Evolutionary conservation across 768 basidiomycete species (phyloP), one percentile per base, ranked within the genome.

Genomic region (Macrocybe gigantea): DNA sequence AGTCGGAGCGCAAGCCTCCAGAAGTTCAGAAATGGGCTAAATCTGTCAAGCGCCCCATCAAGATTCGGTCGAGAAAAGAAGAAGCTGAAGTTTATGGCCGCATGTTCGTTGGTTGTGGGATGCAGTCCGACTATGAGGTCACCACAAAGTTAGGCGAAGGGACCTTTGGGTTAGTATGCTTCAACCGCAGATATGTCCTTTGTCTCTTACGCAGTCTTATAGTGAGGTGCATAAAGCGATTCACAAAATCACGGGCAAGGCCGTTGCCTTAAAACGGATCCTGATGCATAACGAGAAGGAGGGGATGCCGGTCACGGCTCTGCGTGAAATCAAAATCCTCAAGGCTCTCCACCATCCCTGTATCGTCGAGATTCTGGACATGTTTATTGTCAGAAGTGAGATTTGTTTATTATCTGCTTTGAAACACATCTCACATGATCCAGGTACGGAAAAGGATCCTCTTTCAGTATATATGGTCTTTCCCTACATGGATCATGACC

Each of bases 401-500:
- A 39, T 38, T 37, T 34, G 22, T 10, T 56, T 35, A 29, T 15
- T 45, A 1, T 41, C 9, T 6, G 15, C 5, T 13, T 34, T 38
- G 31, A 12, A 29, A 35, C 36, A 30, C 31, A 37, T 37, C 15
- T 41, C 47, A 22, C 36, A 13, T 15, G 33, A 32, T 11, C 38
- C 52, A 85, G 83, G 85, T 60, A 85, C 74, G 49, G 78, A 75
- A 8, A 81, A 79, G 52, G 82, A 84, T 40, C 82, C 86, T 22
- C 69, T 91, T 46, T 90, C 89, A 4, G 90, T 97, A 10, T 96
- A 90, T 67, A 96, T 98, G 93, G 95, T 97, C 37, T 99, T 98
- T 60, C 96, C 96, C 0, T 99, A 97, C 68, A 98, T 98, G 96
- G 96, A 98, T 59, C 95, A 99, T 59, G 96, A 99, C 66, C 80